Evolutionary conservation across 176 grass and related monocot species (phyloP).

Genomic region (Cenchrus americanus): DNA sequence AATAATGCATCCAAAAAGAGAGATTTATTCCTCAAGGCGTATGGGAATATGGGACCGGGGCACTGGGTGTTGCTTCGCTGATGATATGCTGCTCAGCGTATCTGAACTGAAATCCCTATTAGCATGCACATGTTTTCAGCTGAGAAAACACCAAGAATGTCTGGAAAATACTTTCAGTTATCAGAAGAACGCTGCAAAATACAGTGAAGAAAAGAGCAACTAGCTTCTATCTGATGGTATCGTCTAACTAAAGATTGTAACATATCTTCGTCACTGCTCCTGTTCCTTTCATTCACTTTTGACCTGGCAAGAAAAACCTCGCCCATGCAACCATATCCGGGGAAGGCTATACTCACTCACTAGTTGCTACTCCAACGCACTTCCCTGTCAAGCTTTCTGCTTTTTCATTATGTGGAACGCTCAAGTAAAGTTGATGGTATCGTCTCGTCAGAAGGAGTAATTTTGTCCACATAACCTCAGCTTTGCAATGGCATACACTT

Average conservation of each 20-base stretch:
- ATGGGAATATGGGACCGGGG: background rate
- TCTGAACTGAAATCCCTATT: conserved; percentile 8
- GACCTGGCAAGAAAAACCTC: conserved; percentile 13
- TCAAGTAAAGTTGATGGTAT: conserved; percentile 11
- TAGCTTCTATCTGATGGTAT: background rate
- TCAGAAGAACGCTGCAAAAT: background rate
- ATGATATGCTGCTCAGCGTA: conserved; percentile 32
- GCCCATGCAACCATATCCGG: conserved; percentile 32
- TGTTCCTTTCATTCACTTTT: conserved; percentile 16
- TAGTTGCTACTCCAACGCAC: background rate
- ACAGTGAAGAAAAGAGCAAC: background rate
- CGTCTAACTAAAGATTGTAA: background rate
- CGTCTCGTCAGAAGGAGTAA: conserved; percentile 12
- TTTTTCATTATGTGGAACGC: conserved; percentile 28
- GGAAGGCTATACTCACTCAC: conserved; percentile 42
- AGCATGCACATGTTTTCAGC: background rate
- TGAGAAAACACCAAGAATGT: background rate
- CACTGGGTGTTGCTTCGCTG: background rate
- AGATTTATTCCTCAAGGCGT: background rate
- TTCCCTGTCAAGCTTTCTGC: conserved; percentile 22
- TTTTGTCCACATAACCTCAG: conserved; percentile 11
- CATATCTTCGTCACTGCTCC: background rate
- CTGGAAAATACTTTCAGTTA: background rate
- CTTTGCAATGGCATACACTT: background rate
- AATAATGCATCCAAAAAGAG: conserved; percentile 37